These are phyloP conservation scores for Boletus edulis DNA, from an alignment of 768 basidiomycete genomes.

Conservation along the genomic window DNA sequence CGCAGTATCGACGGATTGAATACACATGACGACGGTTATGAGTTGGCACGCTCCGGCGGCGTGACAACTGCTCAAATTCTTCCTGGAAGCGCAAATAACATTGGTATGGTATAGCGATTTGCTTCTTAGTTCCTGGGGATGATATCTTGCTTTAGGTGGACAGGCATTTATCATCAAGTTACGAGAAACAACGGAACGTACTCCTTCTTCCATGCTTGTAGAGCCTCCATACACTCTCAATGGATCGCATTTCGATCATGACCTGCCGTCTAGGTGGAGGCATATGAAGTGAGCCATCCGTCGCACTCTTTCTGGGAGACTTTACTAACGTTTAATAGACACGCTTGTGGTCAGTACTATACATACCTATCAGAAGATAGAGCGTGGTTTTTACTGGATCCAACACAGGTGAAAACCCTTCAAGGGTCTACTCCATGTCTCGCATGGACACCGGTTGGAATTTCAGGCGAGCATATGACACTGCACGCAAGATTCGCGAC, in stretches of 20 bases:
- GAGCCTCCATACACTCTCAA: slow-evolving; percentile 49
- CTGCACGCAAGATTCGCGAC: slow-evolving; percentile 65
- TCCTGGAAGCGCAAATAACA: slow-evolving; percentile 41
- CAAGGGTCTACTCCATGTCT: slow-evolving; percentile 41
- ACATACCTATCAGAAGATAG: neutral
- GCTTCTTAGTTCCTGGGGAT: neutral
- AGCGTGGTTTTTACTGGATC: neutral
- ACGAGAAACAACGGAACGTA: slow-evolving; percentile 45
- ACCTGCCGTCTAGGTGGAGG: slow-evolving; percentile 24
- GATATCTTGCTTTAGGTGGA: slow-evolving; percentile 34
- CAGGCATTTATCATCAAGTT: slow-evolving; percentile 53
- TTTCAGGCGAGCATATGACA: slow-evolving; percentile 74
- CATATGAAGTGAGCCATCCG: slow-evolving; percentile 25
- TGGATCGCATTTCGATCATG: slow-evolving; percentile 15
- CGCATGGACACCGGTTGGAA: slow-evolving; percentile 83
- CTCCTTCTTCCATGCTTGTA: slow-evolving; percentile 45
- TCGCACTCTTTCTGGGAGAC: neutral
- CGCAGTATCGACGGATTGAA: slow-evolving; percentile 45
- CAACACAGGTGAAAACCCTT: slow-evolving; percentile 32
- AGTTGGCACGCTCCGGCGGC: slow-evolving; percentile 42
- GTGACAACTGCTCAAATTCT: slow-evolving; percentile 47
- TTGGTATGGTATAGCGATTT: slow-evolving; percentile 9
- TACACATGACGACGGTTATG: slow-evolving; percentile 42
- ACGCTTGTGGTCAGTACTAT: slow-evolving; percentile 39
- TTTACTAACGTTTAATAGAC: slow-evolving; percentile 20